Evolutionary conservation across 164 flowering plant species (phyloP).

Genomic region (Vitis rotundifolia): DNA sequence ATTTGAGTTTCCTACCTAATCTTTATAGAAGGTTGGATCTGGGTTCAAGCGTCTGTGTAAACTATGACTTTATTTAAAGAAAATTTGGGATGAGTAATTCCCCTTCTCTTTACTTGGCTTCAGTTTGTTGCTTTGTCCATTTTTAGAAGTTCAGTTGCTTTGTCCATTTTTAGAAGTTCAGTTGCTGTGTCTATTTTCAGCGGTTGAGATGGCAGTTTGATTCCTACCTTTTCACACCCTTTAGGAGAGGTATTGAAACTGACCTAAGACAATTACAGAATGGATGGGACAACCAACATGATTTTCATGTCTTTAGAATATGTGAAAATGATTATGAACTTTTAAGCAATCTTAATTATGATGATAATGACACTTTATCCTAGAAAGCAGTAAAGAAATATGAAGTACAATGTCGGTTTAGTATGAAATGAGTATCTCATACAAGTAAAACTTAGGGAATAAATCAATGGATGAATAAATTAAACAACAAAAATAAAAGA

Average conservation of each 20-base stretch:
- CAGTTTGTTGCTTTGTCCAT: constrained; percentile 38
- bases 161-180: constrained; percentile 39
- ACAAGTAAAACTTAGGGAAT: no score
- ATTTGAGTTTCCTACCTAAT: neutral
- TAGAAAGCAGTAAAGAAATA: neutral
- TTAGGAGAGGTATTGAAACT: constrained; percentile 10
- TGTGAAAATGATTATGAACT: neutral
- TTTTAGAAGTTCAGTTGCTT: constrained; percentile 33
- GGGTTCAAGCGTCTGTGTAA: neutral
- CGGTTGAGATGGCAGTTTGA: constrained; percentile 31
- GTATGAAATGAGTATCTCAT: neutral
- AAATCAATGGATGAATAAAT: no score
- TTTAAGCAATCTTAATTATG: constrained; percentile 4
- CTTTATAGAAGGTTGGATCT: neutral
- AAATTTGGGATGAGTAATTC: neutral
- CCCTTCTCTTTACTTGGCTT: neutral
- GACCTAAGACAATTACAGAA: constrained; percentile 21
- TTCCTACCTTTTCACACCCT: constrained; percentile 5
- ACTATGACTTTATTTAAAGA: neutral
- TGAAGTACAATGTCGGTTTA: neutral
- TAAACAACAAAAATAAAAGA: no score
- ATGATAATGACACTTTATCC: neutral
- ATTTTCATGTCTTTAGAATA: constrained; percentile 15
- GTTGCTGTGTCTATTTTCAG: constrained; percentile 44
- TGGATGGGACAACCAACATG: constrained; percentile 32